A percentile compares a stretch with the other conserved stretches of the same genome.
Evolutionary conservation across 805 yeast genomes (phyloP).

Genomic region (Cyberlindnera euphorbiae): DNA sequence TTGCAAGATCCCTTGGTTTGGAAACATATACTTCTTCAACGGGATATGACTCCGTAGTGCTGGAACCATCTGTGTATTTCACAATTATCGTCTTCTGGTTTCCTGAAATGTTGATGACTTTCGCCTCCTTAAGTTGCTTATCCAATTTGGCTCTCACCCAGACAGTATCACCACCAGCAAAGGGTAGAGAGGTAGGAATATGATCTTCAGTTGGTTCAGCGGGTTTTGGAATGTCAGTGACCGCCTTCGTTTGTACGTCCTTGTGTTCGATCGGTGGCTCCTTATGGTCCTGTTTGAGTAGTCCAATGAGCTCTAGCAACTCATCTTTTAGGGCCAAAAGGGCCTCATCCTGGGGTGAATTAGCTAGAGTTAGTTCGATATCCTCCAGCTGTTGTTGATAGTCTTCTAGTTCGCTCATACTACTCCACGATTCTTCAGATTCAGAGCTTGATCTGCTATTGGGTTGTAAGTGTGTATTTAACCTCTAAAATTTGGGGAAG

Average conservation of each 20-base stretch:
- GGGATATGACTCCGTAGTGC: constrained; percentile 10
- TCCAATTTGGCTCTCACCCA: constrained; percentile 14
- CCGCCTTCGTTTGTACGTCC: neutral
- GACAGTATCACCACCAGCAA: constrained; percentile 11
- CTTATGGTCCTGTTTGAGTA: constrained; percentile 7
- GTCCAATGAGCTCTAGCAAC: constrained; percentile 13
- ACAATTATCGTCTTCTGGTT: constrained; percentile 13
- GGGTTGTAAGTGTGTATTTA: too few species aligned
- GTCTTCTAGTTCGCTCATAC: constrained; percentile 19
- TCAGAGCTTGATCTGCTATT: too few species aligned
- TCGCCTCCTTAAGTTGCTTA: constrained; percentile 11
- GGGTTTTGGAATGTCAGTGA: neutral
- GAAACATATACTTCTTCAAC: constrained; percentile 8
- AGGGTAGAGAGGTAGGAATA: neutral
- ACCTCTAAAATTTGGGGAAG: too few species aligned
- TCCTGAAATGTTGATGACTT: constrained; percentile 16
- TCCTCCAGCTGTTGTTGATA: constrained; percentile 17
- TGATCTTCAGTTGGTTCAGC: neutral
- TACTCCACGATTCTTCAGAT: too few species aligned
- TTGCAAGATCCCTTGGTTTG: constrained; percentile 14
- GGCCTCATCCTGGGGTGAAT: constrained; percentile 15
- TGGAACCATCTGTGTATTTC: constrained; percentile 9
- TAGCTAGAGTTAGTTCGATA: constrained; percentile 12
- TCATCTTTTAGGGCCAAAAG: constrained; percentile 14
- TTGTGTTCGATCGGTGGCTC: neutral